Conservation (phyloP, 768 basidiomycete genomes). For the Rhizopogon vinicolor region DNA sequence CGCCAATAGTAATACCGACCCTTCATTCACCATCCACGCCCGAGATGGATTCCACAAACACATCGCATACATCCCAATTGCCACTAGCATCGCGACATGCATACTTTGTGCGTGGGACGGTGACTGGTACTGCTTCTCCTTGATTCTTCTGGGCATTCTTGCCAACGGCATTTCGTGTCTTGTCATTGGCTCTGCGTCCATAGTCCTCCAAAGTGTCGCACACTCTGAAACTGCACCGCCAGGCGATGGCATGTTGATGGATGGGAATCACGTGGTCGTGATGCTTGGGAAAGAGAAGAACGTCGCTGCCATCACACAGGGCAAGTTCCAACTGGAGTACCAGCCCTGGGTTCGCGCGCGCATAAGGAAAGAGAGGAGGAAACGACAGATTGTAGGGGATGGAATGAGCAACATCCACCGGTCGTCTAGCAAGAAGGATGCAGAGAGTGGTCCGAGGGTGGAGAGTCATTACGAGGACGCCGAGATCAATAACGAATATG, state of each 20-base stretch:
- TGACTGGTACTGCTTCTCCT: slow-evolving; percentile 27
- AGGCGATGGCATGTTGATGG: slow-evolving; percentile 13
- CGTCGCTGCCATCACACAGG: slow-evolving; percentile 14
- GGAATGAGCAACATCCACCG: background rate
- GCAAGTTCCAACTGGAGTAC: slow-evolving; percentile 14
- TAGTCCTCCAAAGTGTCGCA: slow-evolving; percentile 5
- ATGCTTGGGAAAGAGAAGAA: slow-evolving; percentile 11
- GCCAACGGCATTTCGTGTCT: slow-evolving; percentile 21
- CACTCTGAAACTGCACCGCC: slow-evolving; percentile 4
- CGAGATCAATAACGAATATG: slow-evolving; percentile 4
- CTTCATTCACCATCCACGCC: background rate
- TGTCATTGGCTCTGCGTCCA: slow-evolving; percentile 17
- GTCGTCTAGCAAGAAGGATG: background rate
- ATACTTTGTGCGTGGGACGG: slow-evolving; percentile 14
- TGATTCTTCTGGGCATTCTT: slow-evolving; percentile 28
- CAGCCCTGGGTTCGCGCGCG: slow-evolving; percentile 8
- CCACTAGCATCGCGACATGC: slow-evolving; percentile 17
- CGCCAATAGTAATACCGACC: background rate
- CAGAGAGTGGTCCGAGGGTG: slow-evolving; percentile 1
- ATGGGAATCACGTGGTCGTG: slow-evolving; percentile 7
- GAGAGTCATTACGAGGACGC: background rate
- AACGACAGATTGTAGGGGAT: background rate
- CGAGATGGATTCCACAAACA: slow-evolving; percentile 1
- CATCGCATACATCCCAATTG: slow-evolving; percentile 20
- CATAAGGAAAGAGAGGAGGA: slow-evolving; percentile 1